These are phyloP conservation scores for Simplicillium sp. DNA, from an alignment of 2,329 filamentous ascomycete species.

Conservation along the genomic window DNA sequence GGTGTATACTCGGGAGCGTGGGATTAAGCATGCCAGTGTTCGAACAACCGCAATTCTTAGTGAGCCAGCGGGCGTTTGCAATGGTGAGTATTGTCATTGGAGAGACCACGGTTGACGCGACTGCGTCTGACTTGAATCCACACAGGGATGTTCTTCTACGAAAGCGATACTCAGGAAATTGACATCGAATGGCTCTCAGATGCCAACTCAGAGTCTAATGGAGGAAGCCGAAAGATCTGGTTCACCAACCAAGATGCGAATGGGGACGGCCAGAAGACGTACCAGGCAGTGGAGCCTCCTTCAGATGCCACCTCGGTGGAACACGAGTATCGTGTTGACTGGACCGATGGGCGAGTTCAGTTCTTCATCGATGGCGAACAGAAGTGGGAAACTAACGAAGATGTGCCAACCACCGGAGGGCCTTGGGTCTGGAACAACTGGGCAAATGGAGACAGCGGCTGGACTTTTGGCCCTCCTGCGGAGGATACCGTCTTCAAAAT, in stretches of 20 bases:
- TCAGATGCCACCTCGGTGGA: constrained; percentile 14
- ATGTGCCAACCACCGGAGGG: constrained; percentile 14
- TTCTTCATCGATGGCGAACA: constrained; percentile 18
- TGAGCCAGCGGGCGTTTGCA: too few relatives aligned
- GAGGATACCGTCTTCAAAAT: constrained; percentile 18
- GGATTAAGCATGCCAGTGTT: too few relatives aligned
- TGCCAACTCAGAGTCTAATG: constrained; percentile 14
- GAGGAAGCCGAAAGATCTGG: constrained; percentile 16
- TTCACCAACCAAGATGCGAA: constrained; percentile 16
- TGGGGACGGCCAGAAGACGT: constrained; percentile 6
- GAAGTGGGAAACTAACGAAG: constrained; percentile 14
- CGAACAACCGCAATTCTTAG: too few relatives aligned
- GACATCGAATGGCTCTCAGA: constrained; percentile 24
- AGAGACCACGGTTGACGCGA: too few relatives aligned
- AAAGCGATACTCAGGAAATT: constrained; percentile 16
- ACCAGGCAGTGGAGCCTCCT: constrained; percentile 10
- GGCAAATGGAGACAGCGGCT: constrained; percentile 19
- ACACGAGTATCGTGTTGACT: constrained; percentile 22
- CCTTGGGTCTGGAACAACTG: constrained; percentile 22
- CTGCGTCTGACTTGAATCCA: too few relatives aligned
- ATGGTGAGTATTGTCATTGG: too few relatives aligned
- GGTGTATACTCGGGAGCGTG: too few relatives aligned
- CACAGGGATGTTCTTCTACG: constrained; percentile 20
- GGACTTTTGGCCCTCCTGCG: constrained; percentile 18
- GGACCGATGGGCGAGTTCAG: constrained; percentile 13